Evolutionary conservation across 148 eudicot genomes (phyloP).

Genomic region (Rhododendron henanense): DNA sequence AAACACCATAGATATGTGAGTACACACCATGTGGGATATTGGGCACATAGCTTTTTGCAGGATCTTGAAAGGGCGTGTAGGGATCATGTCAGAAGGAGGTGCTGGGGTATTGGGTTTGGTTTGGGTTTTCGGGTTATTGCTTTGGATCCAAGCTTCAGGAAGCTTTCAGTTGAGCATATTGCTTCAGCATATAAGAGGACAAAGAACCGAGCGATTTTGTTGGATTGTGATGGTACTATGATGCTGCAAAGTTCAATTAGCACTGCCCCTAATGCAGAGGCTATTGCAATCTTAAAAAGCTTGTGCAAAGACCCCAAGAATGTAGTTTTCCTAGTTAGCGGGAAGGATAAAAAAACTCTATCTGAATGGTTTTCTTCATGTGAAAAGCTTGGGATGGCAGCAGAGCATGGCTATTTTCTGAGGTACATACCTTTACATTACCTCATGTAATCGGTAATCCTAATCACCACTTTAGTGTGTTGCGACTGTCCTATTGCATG

Average conservation of each 20-base stretch:
- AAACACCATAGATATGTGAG: constrained; percentile 79
- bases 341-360: constrained; percentile 48
- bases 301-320: constrained; percentile 66
- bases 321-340: constrained; percentile 73
- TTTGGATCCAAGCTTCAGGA: constrained; percentile 71
- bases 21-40: constrained; percentile 77
- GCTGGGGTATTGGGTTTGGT: constrained; percentile 93
- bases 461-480: not conserved
- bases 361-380: constrained; percentile 75
- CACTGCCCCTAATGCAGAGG: constrained; percentile 52
- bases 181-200: constrained; percentile 78
- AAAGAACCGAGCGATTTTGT: constrained; percentile 63
- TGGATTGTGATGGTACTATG: constrained; percentile 81
- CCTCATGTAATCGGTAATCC: not conserved
- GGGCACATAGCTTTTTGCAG: constrained; percentile 83
- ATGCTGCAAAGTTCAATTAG: constrained; percentile 50
- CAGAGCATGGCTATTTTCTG: constrained; percentile 85
- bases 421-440: constrained; percentile 32
- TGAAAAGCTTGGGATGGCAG: constrained; percentile 68
- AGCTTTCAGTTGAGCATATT: constrained; percentile 74
- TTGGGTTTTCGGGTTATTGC: constrained; percentile 76
- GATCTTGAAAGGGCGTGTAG: constrained; percentile 79
- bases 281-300: constrained; percentile 46
- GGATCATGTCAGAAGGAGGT: constrained; percentile 67
- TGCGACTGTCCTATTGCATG: not conserved